A percentile compares a stretch with the other conserved stretches of the same genome.
Conservation (phyloP, 1,139 yeast species). For the Trichomonascaceae sp. region DNA sequence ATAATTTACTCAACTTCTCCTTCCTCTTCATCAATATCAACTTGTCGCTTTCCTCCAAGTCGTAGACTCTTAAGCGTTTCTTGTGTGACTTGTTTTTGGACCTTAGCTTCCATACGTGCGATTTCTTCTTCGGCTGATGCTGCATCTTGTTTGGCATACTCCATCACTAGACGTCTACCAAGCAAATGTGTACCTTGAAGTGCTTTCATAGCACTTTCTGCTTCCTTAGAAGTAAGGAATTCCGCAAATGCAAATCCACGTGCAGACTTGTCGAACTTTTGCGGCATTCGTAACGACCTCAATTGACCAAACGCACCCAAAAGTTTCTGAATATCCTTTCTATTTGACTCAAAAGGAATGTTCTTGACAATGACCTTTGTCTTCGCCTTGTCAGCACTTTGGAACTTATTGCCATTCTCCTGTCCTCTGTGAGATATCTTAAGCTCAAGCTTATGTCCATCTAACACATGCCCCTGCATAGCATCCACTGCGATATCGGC, state of each 20-base stretch:
- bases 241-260: conserved; percentile 98
- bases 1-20: conserved; percentile 11
- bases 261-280: conserved; percentile 89
- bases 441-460: conserved; percentile 85
- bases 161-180: conserved; percentile 94
- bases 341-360: conserved; percentile 91
- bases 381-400: conserved; percentile 38
- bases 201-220: conserved; percentile 92
- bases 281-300: conserved; percentile 92
- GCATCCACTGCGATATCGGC: conserved; percentile 71
- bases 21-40: conserved; percentile 57
- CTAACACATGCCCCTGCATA: conserved; percentile 72
- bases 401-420: conserved; percentile 22
- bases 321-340: conserved; percentile 83
- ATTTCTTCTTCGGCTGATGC: conserved; percentile 86
- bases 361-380: conserved; percentile 89
- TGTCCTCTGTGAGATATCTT: conserved; percentile 76
- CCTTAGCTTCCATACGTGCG: conserved; percentile 81
- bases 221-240: conserved; percentile 81
- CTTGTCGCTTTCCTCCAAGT: conserved; percentile 65
- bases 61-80: conserved; percentile 65
- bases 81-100: conserved; percentile 69
- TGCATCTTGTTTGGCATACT: conserved; percentile 79
- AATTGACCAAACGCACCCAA: conserved; percentile 92
- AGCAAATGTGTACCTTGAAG: conserved; percentile 93